A percentile compares a stretch with the other conserved stretches of the same genome.
phyloP scores from a whole-genome alignment of 2,329 filamentous ascomycete species.

The Bimuria novae-zelandiae region DNA sequence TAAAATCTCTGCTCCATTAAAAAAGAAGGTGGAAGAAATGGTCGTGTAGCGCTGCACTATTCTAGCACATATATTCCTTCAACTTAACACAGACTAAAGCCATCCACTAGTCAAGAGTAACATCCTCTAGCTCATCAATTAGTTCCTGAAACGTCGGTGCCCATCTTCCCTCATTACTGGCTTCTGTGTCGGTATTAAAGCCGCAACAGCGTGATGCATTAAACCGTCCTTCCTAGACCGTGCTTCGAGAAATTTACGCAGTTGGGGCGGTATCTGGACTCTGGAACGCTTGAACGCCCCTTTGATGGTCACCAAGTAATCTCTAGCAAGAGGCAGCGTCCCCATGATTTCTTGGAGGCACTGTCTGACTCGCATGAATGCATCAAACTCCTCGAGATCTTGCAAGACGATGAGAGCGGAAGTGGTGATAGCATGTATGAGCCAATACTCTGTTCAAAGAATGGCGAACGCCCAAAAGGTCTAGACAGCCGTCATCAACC shows the following conservation, averaged over 20 bases:
- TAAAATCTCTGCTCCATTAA: no score
- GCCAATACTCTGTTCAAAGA: neutral
- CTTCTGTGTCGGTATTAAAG: neutral
- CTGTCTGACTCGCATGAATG: neutral
- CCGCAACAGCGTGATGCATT: neutral
- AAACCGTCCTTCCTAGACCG: neutral
- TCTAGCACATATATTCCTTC: no score
- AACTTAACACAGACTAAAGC: no score
- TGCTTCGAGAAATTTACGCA: neutral
- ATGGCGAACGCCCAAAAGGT: neutral
- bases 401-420: neutral
- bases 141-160: neutral
- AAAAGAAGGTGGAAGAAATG: no score
- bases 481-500: neutral
- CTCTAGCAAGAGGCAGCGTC: neutral
- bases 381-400: neutral
- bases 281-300: neutral
- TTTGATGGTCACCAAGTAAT: neutral
- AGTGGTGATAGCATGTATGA: neutral
- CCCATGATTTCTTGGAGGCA: neutral
- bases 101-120: neutral
- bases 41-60: no score
- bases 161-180: neutral
- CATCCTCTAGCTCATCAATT: neutral
- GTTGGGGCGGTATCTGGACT: neutral